Conservation (phyloP, 768 basidiomycete genomes). For the Pulveroboletus sp. region DNA sequence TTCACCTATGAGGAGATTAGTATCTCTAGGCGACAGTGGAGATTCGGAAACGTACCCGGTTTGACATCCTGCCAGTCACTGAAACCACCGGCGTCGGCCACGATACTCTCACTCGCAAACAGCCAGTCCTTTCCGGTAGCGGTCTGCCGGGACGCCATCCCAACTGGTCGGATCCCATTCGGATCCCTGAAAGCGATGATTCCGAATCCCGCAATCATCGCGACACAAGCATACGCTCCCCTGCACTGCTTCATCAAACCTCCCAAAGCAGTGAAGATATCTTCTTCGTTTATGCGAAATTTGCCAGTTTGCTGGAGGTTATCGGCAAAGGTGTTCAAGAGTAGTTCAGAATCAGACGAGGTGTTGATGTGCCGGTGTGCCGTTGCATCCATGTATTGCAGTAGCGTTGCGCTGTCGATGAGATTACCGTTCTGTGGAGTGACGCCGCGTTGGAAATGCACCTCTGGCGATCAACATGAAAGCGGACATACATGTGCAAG, state of each 20-base stretch:
- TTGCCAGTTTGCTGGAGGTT: slow-evolving; percentile 98
- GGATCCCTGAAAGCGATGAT: slow-evolving; percentile 98
- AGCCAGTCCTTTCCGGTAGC: slow-evolving; percentile 74
- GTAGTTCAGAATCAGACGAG: slow-evolving; percentile 93
- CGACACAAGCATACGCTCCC: slow-evolving; percentile 95
- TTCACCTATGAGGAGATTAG: slow-evolving; percentile 55
- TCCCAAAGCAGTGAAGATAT: slow-evolving; percentile 92
- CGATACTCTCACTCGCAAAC: slow-evolving; percentile 92
- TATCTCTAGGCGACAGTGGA: neutral
- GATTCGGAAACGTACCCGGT: slow-evolving; percentile 54
- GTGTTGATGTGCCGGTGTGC: slow-evolving; percentile 99
- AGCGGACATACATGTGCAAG: slow-evolving; percentile 80
- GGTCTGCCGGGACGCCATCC: slow-evolving; percentile 67
- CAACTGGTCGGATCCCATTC: slow-evolving; percentile 93
- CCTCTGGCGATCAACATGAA: neutral
- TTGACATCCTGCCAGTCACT: slow-evolving; percentile 89
- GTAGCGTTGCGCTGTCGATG: slow-evolving; percentile 83
- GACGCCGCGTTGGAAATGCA: neutral
- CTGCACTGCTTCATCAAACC: slow-evolving; percentile 84
- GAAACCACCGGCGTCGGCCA: slow-evolving; percentile 91
- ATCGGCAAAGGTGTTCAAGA: slow-evolving; percentile 96
- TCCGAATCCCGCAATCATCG: slow-evolving; percentile 99
- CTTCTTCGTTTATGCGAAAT: slow-evolving; percentile 98
- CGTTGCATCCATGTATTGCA: slow-evolving; percentile 91
- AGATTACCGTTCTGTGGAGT: slow-evolving; percentile 87